These are phyloP conservation scores for Asterionellopsis glacialis DNA, from an alignment of 108 stramenopile genomes.

Conservation along the genomic window DNA sequence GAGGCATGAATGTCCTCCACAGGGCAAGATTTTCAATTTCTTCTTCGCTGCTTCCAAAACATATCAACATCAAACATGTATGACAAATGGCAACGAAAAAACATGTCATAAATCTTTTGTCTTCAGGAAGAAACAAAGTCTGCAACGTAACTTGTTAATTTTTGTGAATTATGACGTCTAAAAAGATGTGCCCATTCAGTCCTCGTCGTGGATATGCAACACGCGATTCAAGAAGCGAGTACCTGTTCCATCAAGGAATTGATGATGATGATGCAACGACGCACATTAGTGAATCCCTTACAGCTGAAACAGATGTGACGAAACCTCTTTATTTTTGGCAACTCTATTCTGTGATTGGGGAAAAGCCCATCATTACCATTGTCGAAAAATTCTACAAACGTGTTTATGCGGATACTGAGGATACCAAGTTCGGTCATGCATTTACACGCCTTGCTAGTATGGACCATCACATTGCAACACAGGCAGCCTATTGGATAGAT, in stretches of 20 bases:
- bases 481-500: conserved; percentile 20
- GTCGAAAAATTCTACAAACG: conserved; percentile 18
- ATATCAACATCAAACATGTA: too few species aligned
- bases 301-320: background rate
- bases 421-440: conserved; percentile 8
- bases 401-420: conserved; percentile 15
- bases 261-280: background rate
- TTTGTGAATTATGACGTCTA: background rate
- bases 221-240: background rate
- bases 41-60: too few species aligned
- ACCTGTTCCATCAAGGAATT: background rate
- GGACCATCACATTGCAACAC: conserved; percentile 19
- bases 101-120: too few species aligned
- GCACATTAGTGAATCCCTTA: background rate
- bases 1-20: too few species aligned
- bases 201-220: conserved; percentile 1
- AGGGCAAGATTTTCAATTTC: too few species aligned
- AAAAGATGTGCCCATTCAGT: background rate
- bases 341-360: conserved; percentile 16
- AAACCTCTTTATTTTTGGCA: conserved; percentile 32
- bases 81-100: too few species aligned
- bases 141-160: too few species aligned
- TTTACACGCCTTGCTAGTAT: conserved; percentile 11
- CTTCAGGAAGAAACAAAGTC: too few species aligned
- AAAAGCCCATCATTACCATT: conserved; percentile 16